Evolutionary conservation across 805 yeast species (phyloP).

Genomic region (Spathaspora hagerdaliae): DNA sequence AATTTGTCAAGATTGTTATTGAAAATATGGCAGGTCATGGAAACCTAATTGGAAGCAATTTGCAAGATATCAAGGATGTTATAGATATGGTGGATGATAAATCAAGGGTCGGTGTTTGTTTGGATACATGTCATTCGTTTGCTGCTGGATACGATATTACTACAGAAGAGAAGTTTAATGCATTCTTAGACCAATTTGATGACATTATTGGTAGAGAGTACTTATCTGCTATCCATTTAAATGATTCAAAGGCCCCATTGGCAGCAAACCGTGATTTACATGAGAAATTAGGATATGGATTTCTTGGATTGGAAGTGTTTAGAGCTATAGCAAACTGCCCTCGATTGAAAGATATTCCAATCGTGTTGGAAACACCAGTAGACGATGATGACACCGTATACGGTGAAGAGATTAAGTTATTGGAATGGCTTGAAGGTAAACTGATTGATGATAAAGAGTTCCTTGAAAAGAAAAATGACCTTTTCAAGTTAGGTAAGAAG

Average conservation of each 20-base stretch:
- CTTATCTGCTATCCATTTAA: conserved; percentile 77
- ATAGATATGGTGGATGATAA: conserved; percentile 79
- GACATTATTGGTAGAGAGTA: conserved; percentile 68
- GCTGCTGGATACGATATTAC: conserved; percentile 93
- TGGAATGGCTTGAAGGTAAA: conserved; percentile 76
- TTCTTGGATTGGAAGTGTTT: conserved; percentile 81
- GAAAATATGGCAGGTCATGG: conserved; percentile 99
- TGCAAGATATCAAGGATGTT: conserved; percentile 72
- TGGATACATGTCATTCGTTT: conserved; percentile 94
- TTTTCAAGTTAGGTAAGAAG: conserved; percentile 58
- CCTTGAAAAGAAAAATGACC: conserved; percentile 40
- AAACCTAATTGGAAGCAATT: conserved; percentile 74
- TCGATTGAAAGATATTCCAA: conserved; percentile 63
- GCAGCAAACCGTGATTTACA: conserved; percentile 90
- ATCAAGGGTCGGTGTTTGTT: conserved; percentile 86
- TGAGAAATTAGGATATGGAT: conserved; percentile 85
- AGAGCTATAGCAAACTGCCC: conserved; percentile 68
- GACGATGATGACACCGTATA: conserved; percentile 59
- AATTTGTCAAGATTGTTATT: conserved; percentile 78
- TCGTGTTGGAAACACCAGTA: conserved; percentile 84
- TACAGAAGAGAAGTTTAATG: conserved; percentile 50
- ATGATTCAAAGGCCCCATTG: conserved; percentile 92
- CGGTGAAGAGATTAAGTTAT: conserved; percentile 76
- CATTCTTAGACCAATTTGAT: conserved; percentile 79
- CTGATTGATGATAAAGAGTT: conserved; percentile 52